These are phyloP conservation scores for Notholithocarpus densiflorus DNA, from an alignment of 306 rosid species.

Conservation along the genomic window DNA sequence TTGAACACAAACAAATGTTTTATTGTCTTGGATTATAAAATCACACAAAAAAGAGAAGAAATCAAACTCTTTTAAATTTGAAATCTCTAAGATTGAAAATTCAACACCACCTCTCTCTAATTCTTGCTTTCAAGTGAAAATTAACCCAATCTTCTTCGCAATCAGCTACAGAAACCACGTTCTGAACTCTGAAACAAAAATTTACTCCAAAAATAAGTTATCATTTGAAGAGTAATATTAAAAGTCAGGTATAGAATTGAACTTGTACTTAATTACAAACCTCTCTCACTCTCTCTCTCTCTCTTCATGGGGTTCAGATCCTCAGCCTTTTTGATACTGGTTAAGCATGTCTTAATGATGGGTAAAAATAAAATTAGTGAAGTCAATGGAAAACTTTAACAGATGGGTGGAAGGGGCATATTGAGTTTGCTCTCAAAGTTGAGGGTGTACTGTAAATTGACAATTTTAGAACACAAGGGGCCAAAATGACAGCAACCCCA, in stretches of 20 bases:
- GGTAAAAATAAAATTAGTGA: no score
- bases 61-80: background rate
- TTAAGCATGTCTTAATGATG: no score
- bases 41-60: slow-evolving; percentile 10
- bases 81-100: slow-evolving; percentile 20
- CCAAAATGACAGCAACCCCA: no score
- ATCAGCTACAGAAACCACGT: slow-evolving; percentile 6
- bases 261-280: slow-evolving; percentile 27
- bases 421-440: no score
- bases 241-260: slow-evolving; percentile 6
- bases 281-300: slow-evolving; percentile 21
- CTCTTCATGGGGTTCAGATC: slow-evolving; percentile 37
- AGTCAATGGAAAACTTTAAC: no score
- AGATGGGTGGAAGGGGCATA: no score
- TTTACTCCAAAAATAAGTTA: slow-evolving; percentile 11
- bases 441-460: no score
- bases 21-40: slow-evolving; percentile 16
- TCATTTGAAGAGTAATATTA: background rate
- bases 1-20: slow-evolving; percentile 3
- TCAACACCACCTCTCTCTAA: slow-evolving; percentile 9
- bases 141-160: slow-evolving; percentile 18
- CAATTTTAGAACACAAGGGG: no score
- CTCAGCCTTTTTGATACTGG: slow-evolving; percentile 27
- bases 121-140: slow-evolving; percentile 23
- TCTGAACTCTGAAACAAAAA: background rate